phyloP scores from a whole-genome alignment of 441 rosid genomes.

The Pelargonium hybrid region DNA sequence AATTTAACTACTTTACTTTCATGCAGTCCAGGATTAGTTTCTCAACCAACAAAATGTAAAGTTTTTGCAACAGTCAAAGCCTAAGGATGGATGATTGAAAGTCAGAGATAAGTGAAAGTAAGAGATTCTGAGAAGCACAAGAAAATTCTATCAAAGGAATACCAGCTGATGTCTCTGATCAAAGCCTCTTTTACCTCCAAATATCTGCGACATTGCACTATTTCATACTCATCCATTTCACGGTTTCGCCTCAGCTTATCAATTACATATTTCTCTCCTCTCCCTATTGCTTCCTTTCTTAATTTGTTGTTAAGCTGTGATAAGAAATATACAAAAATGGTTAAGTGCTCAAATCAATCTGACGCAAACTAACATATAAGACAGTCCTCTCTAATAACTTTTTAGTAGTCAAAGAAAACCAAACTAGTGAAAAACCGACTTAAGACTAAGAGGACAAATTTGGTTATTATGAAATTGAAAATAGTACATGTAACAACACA shows the following conservation, averaged over 20 bases:
- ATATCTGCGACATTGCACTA: slow-evolving; percentile 79
- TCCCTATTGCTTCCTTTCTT: slow-evolving; percentile 54
- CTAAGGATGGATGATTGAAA: background rate
- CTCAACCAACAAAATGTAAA: background rate
- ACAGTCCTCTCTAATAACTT: too few relatives aligned
- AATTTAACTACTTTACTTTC: background rate
- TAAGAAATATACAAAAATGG: background rate
- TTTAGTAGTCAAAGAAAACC: too few relatives aligned
- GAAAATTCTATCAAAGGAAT: slow-evolving; percentile 8
- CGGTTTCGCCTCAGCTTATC: slow-evolving; percentile 56
- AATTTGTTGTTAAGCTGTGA: slow-evolving; percentile 60
- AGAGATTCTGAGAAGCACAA: background rate
- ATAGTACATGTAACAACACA: too few relatives aligned
- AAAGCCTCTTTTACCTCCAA: slow-evolving; percentile 91
- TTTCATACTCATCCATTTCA: slow-evolving; percentile 95
- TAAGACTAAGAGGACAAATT: too few relatives aligned
- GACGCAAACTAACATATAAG: too few relatives aligned
- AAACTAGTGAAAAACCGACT: too few relatives aligned
- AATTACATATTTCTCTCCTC: slow-evolving; percentile 73
- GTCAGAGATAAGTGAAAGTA: background rate
- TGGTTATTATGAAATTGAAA: too few relatives aligned
- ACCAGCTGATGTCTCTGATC: slow-evolving; percentile 93
- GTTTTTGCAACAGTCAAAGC: background rate
- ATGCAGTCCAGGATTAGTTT: background rate
- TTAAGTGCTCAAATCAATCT: too few relatives aligned